Evolutionary conservation across 768 basidiomycete species (phyloP).

Genomic region (Leccinum boreale): DNA sequence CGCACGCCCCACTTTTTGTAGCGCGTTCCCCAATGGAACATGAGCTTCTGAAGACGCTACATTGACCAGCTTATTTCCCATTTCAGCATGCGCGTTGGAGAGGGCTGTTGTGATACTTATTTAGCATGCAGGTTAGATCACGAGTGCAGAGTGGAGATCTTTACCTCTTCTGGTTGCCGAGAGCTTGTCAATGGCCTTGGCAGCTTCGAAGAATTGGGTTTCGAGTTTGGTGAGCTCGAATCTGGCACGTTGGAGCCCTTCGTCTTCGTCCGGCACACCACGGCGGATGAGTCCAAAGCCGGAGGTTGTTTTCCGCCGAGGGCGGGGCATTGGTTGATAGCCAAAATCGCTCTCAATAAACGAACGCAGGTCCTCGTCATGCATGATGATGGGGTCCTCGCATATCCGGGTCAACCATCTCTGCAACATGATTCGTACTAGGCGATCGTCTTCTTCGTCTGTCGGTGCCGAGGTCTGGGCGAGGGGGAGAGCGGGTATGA

Average conservation of each 20-base stretch:
- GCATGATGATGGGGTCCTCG: slow-evolving; percentile 83
- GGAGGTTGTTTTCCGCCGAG: slow-evolving; percentile 65
- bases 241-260: slow-evolving; percentile 84
- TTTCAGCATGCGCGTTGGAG: slow-evolving; percentile 76
- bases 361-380: slow-evolving; percentile 90
- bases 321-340: slow-evolving; percentile 80
- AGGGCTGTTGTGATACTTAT: slow-evolving; percentile 48
- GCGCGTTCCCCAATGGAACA: slow-evolving; percentile 74
- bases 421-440: slow-evolving; percentile 93
- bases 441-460: slow-evolving; percentile 96
- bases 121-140: not conserved
- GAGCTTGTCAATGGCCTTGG: slow-evolving; percentile 86
- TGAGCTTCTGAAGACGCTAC: slow-evolving; percentile 89
- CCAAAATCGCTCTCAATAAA: slow-evolving; percentile 99
- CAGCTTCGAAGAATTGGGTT: slow-evolving; percentile 87
- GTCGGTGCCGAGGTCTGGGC: slow-evolving; percentile 95
- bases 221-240: slow-evolving; percentile 92
- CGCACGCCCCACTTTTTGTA: slow-evolving; percentile 81
- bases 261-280: slow-evolving; percentile 90
- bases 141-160: not conserved
- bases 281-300: slow-evolving; percentile 77
- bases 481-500: slow-evolving; percentile 93
- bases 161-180: slow-evolving; percentile 76
- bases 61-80: slow-evolving; percentile 90
- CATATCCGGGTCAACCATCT: slow-evolving; percentile 92